Base-by-base conservation (phyloP, 352 stramenopile genomes). In the Halophytophthora batemanensis region DNA sequence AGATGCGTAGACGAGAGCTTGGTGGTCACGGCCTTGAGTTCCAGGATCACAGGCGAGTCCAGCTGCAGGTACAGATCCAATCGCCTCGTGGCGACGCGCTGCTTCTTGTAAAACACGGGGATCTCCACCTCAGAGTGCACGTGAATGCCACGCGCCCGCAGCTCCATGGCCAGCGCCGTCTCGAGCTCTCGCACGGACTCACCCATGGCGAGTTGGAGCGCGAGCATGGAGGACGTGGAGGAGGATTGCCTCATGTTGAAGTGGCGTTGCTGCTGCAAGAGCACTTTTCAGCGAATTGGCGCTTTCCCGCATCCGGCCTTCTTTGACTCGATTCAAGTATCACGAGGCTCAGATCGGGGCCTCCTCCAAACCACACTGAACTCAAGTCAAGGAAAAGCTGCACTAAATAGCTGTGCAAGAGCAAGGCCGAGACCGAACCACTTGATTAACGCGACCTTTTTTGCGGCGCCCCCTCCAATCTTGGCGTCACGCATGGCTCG, bases 11-110 rank as follows among this genome's bases (percentile, higher is more conserved):
- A 17, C 25, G 48, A 57, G 31, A 74, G 56, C 0, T 29, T 46
- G 22, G 41, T 57, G 12, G n/a, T 35, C 21, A 77, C 56, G 0
- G 64, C 60, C 42, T 74, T 77, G 22, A 77, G 64, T 45, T 77
- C 67, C 2, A 77, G 57, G 17, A 77, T 57, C 31, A 69, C 68
- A 0, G 40, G 43, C 8, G 45, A 59, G 18, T 68, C 64, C 39
- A 77, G 47, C 5, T 56, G 48, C 11, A 77, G 41, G 21, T 69
- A 55, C 18, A 77, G 50, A 51, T 77, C 67, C 36, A 65, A 42
- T 35, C 64, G 53, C 2, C 67, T 64, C 35, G 56, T 69, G 1
- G 56, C 67, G 14, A 77, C 59, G 19, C 25, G 21, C 17, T 61
- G 39, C 0, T 42, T 61, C 19, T 77, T 71, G 50, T 77, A 77